Base-by-base conservation (phyloP, 352 stramenopile genomes). In the Phytophthora kernoviae region DNA sequence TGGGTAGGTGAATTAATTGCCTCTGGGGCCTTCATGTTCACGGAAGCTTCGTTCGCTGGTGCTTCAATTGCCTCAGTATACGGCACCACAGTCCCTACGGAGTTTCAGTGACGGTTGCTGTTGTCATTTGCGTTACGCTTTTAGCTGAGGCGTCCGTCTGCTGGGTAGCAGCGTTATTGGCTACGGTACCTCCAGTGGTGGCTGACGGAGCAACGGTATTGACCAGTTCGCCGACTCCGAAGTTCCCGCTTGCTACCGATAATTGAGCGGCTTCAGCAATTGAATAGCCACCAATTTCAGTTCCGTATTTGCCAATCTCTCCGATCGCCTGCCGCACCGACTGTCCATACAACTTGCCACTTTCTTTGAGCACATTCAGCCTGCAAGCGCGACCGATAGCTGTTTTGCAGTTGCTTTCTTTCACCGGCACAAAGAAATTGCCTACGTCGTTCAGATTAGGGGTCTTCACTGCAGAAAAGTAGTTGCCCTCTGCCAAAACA, bases 401-500 rank as follows among this genome's bases (percentile, higher is more conserved):
- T 3, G 54, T 17, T 14, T 44, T 49, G 40, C 54, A 52, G 50
- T 55, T 45, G 8, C 36, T 30, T 20, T 40, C 51, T 26, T 42
- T 41, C 27, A 64, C 62, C 2, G 62, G n/a, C 0, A 58, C 54
- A 21, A 65, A 64, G 14, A 37, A 44, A 37, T 60, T 60, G 18
- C 52, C 52, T 1, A 3, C 36, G 2, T 58, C 51, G 17, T 50
- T 41, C 3, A 39, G 12, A 41, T 58, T 58, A 4, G 49, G 49
- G 3, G 45, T 56, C 14, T 51, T 56, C 5, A 63, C 55, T 39
- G 45, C 14, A 45, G 73, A 58, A 36, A 80, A 78, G 65, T 76
- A 79, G 58, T 81, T 84, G 5, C 66, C 73, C 26, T 82, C 73
- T 7, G 60, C 53, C 9, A 82, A 45, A 9, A 79, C 73, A 27